Conservation (phyloP, 2,329 filamentous ascomycete species). For the Penicillium sclerotiorum region DNA sequence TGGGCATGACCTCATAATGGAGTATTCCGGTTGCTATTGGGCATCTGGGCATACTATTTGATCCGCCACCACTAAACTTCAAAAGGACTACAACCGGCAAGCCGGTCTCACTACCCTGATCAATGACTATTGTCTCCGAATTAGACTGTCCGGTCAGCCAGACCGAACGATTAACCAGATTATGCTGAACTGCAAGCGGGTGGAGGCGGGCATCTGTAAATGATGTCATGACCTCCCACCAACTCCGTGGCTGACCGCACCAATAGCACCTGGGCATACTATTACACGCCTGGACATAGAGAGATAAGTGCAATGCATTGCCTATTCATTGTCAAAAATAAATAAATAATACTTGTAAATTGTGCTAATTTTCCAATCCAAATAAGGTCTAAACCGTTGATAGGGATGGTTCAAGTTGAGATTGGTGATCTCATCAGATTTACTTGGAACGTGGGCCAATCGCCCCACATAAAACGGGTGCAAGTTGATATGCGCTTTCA, state of each 20-base stretch:
- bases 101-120: conserved; percentile 5
- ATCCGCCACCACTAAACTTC: background rate
- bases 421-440: conserved; percentile 3
- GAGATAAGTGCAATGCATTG: background rate
- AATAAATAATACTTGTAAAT: too few species aligned
- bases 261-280: background rate
- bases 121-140: background rate
- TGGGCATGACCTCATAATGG: conserved; percentile 24
- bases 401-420: background rate
- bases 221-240: conserved; percentile 23
- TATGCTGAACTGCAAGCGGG: background rate
- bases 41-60: conserved; percentile 3
- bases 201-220: conserved; percentile 7
- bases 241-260: background rate
- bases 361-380: too few species aligned
- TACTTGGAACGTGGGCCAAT: background rate
- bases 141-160: background rate
- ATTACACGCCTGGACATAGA: background rate
- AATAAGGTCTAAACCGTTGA: too few species aligned
- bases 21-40: background rate
- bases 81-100: background rate
- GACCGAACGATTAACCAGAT: background rate
- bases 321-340: background rate
- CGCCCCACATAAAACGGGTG: conserved; percentile 6
- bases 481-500: background rate